A percentile compares a stretch with the other conserved stretches of the same genome.
These are phyloP conservation scores for Phycomyces blakesleeanus DNA, from an alignment of 192 early-diverging fungal genomes.

Conservation along the genomic window DNA sequence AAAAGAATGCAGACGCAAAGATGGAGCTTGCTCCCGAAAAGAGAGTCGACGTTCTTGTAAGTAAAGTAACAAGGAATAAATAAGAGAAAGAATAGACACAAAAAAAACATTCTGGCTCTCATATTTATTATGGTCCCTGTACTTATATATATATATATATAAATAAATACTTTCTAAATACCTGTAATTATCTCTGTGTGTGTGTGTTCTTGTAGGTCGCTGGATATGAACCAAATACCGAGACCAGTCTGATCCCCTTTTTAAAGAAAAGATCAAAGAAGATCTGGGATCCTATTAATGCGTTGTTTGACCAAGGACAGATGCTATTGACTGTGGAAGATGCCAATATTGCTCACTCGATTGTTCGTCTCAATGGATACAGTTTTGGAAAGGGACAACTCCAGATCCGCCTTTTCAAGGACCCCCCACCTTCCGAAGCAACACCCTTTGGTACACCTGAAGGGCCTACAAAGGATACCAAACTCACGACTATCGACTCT, in stretches of 20 bases:
- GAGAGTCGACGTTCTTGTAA: conserved; percentile 23
- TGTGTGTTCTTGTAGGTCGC: conserved; percentile 7
- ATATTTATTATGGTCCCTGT: too few relatives aligned
- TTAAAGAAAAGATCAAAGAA: conserved; percentile 28
- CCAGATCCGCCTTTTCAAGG: not conserved
- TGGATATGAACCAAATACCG: conserved; percentile 22
- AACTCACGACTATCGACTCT: conserved; percentile 25
- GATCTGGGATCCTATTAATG: conserved; percentile 27
- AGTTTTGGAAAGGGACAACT: conserved; percentile 17
- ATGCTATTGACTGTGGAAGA: conserved; percentile 21
- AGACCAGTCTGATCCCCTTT: conserved; percentile 19
- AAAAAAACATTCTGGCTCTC: too few relatives aligned
- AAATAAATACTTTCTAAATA: too few relatives aligned
- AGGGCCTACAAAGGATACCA: not conserved
- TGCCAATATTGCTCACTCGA: conserved; percentile 8
- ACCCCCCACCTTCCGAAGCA: not conserved
- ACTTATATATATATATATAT: too few relatives aligned
- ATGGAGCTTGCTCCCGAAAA: conserved; percentile 2
- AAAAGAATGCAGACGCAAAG: not conserved
- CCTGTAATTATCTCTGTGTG: too few relatives aligned
- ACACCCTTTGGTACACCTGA: not conserved
- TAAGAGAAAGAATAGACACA: too few relatives aligned
- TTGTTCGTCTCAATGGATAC: conserved; percentile 25
- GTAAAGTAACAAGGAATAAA: not conserved
- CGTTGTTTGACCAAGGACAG: not conserved